Conservation (phyloP, 306 rosid species). For the Cicer arietinum region DNA sequence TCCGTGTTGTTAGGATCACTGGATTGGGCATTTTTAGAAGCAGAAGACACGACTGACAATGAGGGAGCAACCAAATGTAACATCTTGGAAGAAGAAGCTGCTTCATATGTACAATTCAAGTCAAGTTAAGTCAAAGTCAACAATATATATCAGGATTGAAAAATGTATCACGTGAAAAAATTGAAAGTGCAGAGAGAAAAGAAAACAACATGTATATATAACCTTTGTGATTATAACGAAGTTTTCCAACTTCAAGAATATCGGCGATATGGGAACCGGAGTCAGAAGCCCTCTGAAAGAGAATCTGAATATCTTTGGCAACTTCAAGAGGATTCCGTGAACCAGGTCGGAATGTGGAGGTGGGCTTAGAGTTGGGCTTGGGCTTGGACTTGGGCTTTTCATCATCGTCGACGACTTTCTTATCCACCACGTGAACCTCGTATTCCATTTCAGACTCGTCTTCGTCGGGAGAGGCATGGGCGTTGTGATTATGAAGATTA, state of each 20-base stretch:
- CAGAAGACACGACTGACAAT: conserved; percentile 60
- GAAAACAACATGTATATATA: not conserved
- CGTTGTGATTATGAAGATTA: too few relatives aligned
- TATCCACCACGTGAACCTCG: conserved; percentile 47
- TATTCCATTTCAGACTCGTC: conserved; percentile 51
- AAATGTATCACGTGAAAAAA: not conserved
- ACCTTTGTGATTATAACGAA: conserved; percentile 68
- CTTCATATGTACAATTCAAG: not conserved
- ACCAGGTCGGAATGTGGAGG: conserved; percentile 60
- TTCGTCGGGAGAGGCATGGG: not conserved
- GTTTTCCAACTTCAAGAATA: conserved; percentile 87
- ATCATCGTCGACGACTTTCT: conserved; percentile 74
- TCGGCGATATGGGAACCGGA: conserved; percentile 69
- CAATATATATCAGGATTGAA: not conserved
- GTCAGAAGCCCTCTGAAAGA: conserved; percentile 80
- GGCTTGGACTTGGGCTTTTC: conserved; percentile 40
- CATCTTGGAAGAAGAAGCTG: conserved; percentile 88
- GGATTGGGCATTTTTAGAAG: conserved; percentile 61
- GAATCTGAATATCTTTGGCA: conserved; percentile 76
- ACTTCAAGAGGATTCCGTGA: conserved; percentile 68
- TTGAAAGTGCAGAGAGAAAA: not conserved
- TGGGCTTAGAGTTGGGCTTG: conserved; percentile 55
- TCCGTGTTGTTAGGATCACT: conserved; percentile 43
- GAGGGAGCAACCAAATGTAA: conserved; percentile 69
- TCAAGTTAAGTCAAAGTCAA: not conserved